These are phyloP conservation scores for Exophiala sp. DNA, from an alignment of 2,329 filamentous ascomycete genomes.

Conservation along the genomic window DNA sequence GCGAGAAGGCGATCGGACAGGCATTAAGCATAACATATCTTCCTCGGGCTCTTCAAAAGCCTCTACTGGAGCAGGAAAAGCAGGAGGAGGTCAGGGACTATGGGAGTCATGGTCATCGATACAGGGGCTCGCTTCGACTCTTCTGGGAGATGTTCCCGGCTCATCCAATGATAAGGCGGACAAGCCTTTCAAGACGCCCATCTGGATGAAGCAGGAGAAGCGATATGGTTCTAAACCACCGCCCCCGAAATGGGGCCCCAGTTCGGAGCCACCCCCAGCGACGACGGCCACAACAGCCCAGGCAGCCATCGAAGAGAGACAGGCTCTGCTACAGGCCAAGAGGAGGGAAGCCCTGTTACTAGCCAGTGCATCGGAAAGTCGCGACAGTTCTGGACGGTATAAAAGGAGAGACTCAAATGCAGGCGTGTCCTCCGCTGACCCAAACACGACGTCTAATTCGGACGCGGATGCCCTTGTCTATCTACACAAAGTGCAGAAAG, in stretches of 20 bases:
- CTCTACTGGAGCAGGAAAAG: slow-evolving; percentile 3
- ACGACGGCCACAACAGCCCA: slow-evolving; percentile 13
- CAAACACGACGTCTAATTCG: slow-evolving; percentile 38
- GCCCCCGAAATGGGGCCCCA: slow-evolving; percentile 39
- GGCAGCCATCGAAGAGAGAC: slow-evolving; percentile 41
- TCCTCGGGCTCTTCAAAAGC: slow-evolving; percentile 3
- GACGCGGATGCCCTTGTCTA: slow-evolving; percentile 74
- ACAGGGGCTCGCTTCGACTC: slow-evolving; percentile 44
- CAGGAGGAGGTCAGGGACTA: slow-evolving; percentile 25
- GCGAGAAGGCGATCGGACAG: slow-evolving; percentile 8
- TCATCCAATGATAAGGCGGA: slow-evolving; percentile 29
- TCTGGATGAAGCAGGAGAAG: slow-evolving; percentile 30
- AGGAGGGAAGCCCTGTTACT: slow-evolving; percentile 43
- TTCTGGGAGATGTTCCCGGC: slow-evolving; percentile 38
- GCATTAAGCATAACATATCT: slow-evolving; percentile 5
- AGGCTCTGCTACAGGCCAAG: slow-evolving; percentile 44
- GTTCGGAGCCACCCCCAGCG: not conserved
- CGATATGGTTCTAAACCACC: slow-evolving; percentile 30
- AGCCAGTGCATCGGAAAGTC: slow-evolving; percentile 38
- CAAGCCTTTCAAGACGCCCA: slow-evolving; percentile 16
- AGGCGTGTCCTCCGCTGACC: slow-evolving; percentile 20
- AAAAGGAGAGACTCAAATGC: slow-evolving; percentile 45
- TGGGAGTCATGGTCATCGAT: slow-evolving; percentile 47
- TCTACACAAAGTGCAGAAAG: slow-evolving; percentile 73
- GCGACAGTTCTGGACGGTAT: slow-evolving; percentile 36